Conservation (phyloP, 2,329 filamentous ascomycete genomes). For the Parascedosporium putredinis region DNA sequence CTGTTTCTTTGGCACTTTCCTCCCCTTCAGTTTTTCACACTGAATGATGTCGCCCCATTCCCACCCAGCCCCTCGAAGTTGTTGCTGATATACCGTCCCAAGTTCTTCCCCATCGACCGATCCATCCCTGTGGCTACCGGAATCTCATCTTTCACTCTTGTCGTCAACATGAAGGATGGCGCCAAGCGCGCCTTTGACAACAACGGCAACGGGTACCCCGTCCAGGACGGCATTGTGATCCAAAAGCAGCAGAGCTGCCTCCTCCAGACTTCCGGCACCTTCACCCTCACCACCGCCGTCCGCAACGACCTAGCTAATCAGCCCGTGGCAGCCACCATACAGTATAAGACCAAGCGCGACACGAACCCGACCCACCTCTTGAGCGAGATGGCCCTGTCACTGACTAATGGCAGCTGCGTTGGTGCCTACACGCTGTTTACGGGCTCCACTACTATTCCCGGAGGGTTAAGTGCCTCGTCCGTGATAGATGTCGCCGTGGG, state of each 20-base stretch:
- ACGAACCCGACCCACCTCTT: slow-evolving; percentile 30
- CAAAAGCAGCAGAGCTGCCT: slow-evolving; percentile 49
- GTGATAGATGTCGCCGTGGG: slow-evolving; percentile 34
- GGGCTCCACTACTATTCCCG: slow-evolving; percentile 30
- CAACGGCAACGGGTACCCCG: slow-evolving; percentile 43
- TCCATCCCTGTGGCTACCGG: slow-evolving; percentile 46
- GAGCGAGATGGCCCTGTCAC: slow-evolving; percentile 24
- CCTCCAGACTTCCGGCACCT: slow-evolving; percentile 27
- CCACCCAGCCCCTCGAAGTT: no score
- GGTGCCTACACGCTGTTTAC: slow-evolving; percentile 39
- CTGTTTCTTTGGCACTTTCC: no score
- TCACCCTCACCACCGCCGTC: slow-evolving; percentile 36
- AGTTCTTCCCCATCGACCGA: slow-evolving; percentile 36
- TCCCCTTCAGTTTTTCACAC: no score
- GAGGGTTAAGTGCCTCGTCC: slow-evolving; percentile 32
- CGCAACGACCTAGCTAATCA: slow-evolving; percentile 35
- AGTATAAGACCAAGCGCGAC: slow-evolving; percentile 29
- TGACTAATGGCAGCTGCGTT: slow-evolving; percentile 32
- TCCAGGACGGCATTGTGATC: slow-evolving; percentile 44
- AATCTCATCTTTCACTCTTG: slow-evolving; percentile 50
- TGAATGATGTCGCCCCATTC: no score
- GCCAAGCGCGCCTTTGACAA: slow-evolving; percentile 39
- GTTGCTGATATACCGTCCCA: neutral
- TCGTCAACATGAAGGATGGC: slow-evolving; percentile 38
- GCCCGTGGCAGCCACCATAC: slow-evolving; percentile 30